Base-by-base conservation (phyloP, 1,284 basidiomycete genomes). In the Rhodofomes roseus region DNA sequence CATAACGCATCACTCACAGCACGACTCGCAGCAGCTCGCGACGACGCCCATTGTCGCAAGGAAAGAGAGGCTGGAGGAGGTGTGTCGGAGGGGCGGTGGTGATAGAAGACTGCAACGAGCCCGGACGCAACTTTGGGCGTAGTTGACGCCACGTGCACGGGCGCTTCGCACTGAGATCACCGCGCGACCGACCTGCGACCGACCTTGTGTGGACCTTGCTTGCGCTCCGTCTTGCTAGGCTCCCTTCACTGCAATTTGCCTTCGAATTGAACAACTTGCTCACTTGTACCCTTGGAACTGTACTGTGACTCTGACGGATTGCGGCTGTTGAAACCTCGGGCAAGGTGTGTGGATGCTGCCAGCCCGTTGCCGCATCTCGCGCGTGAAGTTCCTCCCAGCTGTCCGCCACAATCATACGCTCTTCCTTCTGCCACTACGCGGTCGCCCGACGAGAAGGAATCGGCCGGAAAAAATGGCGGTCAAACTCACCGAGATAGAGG, bases 21-120 rank as follows among this genome's bases (percentile, higher is more conserved):
- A 92, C 56, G 81, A 86, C 68, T 90, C 87, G 74, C 89, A 92
- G 76, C 89, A 92, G 74, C 88, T 90, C 64, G 79, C 78, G 66
- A 88, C 74, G 71, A 73, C 78, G 64, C 82, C 82, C 81, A 84
- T 83, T 25, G 59, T 63, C 58, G 60, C 46, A 48, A n/a, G 43
- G 60, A 57, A 54, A 66, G 57, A 58, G 60, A 65, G 62, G 62
- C 61, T 59, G 57, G 65, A 63, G 65, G 57, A 61, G 59, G 60
- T 60, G 62, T 62, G 66, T 61, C 67, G 61, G 57, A 62, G 62
- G 60, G 56, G 56, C 52, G 62, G 64, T 56, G 53, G 54, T 57
- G 48, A 55, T 52, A 55, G 57, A 63, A 48, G 57, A 58, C 57
- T 58, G 39, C 37, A 37, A 57, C 43, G 53, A 41, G 39, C 40